A percentile compares a stretch with the other conserved stretches of the same genome.
Conservation (phyloP, 176 grass and related monocot species). For the Oryza meridionalis region DNA sequence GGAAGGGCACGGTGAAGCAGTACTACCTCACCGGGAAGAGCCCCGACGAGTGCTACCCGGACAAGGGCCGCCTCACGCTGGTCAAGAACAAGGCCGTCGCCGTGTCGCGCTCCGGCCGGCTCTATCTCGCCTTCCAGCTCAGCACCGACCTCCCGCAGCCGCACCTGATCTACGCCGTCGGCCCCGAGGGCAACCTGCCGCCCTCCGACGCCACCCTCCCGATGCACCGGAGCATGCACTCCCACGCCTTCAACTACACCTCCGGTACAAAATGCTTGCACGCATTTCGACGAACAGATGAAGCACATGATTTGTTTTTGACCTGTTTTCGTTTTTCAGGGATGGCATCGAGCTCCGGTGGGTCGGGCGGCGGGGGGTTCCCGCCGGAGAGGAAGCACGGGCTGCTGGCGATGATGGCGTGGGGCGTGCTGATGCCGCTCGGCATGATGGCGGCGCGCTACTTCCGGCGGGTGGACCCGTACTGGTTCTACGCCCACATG, state of each 20-base stretch:
- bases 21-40: conserved; percentile 68
- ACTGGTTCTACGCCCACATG: conserved; percentile 85
- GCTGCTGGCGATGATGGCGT: conserved; percentile 65
- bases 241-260: conserved; percentile 55
- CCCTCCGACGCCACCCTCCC: conserved; percentile 22
- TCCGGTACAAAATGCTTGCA: conserved; percentile 40
- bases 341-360: neutral
- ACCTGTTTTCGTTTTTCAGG: neutral
- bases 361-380: neutral
- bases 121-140: conserved; percentile 91
- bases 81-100: conserved; percentile 49
- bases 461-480: conserved; percentile 66
- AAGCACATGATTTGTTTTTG: neutral
- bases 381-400: conserved; percentile 53
- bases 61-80: conserved; percentile 58
- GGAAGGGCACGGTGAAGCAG: conserved; percentile 61
- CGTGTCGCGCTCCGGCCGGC: conserved; percentile 38
- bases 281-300: neutral
- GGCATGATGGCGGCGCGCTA: conserved; percentile 72
- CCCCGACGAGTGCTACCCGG: conserved; percentile 45
- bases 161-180: conserved; percentile 72
- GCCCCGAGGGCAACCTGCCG: conserved; percentile 54
- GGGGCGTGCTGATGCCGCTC: conserved; percentile 81
- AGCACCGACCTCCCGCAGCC: conserved; percentile 52
- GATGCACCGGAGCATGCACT: conserved; percentile 45